Evolutionary conservation across 2,329 filamentous ascomycete genomes (phyloP).

Genomic region (Allantophomopsis lycopodina): DNA sequence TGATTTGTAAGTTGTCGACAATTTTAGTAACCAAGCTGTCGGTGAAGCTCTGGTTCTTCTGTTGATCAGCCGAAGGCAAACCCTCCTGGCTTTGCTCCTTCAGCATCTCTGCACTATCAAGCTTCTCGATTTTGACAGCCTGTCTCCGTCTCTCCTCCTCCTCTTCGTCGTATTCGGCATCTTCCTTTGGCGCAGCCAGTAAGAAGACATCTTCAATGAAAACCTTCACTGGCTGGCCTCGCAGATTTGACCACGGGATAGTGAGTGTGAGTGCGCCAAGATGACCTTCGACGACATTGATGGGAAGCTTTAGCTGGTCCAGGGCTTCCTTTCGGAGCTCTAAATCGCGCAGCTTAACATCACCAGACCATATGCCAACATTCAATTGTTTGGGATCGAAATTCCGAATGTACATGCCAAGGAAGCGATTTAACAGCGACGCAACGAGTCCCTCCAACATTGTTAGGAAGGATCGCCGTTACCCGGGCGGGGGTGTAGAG

Average conservation of each 20-base stretch:
- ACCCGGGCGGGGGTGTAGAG: conserved; percentile 48
- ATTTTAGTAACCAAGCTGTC: conserved; percentile 92
- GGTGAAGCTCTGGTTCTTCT: conserved; percentile 96
- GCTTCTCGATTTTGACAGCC: conserved; percentile 95
- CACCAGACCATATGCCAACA: conserved; percentile 96
- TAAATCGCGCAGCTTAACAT: conserved; percentile 88
- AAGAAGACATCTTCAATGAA: conserved; percentile 96
- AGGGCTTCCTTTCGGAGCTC: conserved; percentile 89
- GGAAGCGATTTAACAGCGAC: conserved; percentile 93
- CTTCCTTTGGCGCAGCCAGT: conserved; percentile 87
- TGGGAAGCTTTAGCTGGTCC: conserved; percentile 88
- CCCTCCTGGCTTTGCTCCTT: conserved; percentile 89
- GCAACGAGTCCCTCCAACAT: conserved; percentile 98
- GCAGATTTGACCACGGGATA: conserved; percentile 95
- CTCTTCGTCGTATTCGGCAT: conserved; percentile 82
- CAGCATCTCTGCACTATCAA: conserved; percentile 89
- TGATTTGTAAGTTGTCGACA: conserved; percentile 95
- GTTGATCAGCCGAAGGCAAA: conserved; percentile 86
- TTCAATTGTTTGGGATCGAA: conserved; percentile 97
- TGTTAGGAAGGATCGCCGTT: conserved; percentile 45
- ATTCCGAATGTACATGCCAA: conserved; percentile 99
- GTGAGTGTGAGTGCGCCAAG: conserved; percentile 81
- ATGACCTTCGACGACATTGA: conserved; percentile 94
- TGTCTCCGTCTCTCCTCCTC: conserved; percentile 82
- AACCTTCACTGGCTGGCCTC: conserved; percentile 87